phyloP scores from a whole-genome alignment of 169 alveolate species.

The Perkinsus chesapeaki region DNA sequence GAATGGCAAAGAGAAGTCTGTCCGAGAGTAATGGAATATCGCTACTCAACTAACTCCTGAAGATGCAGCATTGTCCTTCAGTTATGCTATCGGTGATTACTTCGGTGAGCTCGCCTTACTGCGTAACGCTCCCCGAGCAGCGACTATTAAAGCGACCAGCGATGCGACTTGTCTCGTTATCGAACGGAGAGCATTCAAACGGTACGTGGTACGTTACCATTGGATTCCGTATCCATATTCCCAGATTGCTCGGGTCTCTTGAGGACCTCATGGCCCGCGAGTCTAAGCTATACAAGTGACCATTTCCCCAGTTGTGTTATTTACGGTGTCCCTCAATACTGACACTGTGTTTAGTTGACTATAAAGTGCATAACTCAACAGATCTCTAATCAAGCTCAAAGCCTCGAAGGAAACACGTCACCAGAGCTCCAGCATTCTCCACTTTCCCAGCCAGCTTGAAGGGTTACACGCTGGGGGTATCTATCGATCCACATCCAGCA shows the following conservation, averaged over 20 bases:
- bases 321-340: too few relatives aligned
- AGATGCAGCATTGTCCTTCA: constrained; percentile 70
- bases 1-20: constrained; percentile 63
- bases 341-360: too few relatives aligned
- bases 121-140: constrained; percentile 83
- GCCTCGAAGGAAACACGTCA: not conserved
- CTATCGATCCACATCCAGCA: not conserved
- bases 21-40: constrained; percentile 72
- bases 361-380: not conserved
- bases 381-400: not conserved
- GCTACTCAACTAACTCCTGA: constrained; percentile 69
- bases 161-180: constrained; percentile 45
- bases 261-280: not conserved
- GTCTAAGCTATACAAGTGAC: not conserved
- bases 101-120: constrained; percentile 88
- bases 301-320: not conserved
- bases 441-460: not conserved
- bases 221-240: not conserved
- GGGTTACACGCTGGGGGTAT: not conserved
- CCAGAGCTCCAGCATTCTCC: not conserved
- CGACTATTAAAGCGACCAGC: constrained; percentile 68
- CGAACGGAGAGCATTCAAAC: constrained; percentile 73
- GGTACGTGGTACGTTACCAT: constrained; percentile 14
- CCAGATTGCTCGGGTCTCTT: not conserved
- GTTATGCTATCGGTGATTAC: constrained; percentile 74